These are phyloP conservation scores for Sarcocystis neurona DNA, from an alignment of 169 alveolate species.

Conservation along the genomic window DNA sequence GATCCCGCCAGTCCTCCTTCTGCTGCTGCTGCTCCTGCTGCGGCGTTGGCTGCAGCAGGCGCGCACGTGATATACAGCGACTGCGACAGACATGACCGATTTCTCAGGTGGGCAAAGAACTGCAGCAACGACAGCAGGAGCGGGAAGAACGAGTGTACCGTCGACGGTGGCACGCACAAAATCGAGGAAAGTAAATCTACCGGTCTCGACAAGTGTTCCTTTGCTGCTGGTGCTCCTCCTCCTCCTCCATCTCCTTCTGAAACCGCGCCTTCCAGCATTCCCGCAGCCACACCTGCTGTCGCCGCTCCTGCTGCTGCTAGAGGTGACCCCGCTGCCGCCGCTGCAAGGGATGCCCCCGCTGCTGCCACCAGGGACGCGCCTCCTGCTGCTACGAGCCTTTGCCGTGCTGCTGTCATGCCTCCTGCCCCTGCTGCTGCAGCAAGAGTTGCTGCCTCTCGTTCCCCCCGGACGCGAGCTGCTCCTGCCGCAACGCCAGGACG, in stretches of 20 bases:
- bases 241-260: neutral
- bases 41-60: conserved; percentile 41
- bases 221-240: conserved; percentile 28
- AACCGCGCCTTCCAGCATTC: neutral
- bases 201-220: conserved; percentile 6
- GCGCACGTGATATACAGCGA: conserved; percentile 36
- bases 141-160: conserved; percentile 52
- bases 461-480: neutral
- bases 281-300: neutral
- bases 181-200: conserved; percentile 31
- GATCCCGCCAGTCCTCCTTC: neutral
- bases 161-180: conserved; percentile 36
- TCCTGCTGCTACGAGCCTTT: neutral
- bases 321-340: neutral
- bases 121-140: conserved; percentile 55
- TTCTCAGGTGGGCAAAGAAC: conserved; percentile 47
- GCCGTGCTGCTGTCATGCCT: neutral
- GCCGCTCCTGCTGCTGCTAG: neutral
- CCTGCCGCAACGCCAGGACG: neutral
- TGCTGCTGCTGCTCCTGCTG: conserved; percentile 43
- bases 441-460: neutral
- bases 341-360: neutral
- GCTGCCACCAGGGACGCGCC: neutral
- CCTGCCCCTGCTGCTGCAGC: conserved; percentile 39
- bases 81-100: conserved; percentile 37